Percentiles rank a stretch among this genome's conserved stretches.
These are phyloP conservation scores for Salvia splendens DNA, from an alignment of 257 asterid species.

Conservation along the genomic window DNA sequence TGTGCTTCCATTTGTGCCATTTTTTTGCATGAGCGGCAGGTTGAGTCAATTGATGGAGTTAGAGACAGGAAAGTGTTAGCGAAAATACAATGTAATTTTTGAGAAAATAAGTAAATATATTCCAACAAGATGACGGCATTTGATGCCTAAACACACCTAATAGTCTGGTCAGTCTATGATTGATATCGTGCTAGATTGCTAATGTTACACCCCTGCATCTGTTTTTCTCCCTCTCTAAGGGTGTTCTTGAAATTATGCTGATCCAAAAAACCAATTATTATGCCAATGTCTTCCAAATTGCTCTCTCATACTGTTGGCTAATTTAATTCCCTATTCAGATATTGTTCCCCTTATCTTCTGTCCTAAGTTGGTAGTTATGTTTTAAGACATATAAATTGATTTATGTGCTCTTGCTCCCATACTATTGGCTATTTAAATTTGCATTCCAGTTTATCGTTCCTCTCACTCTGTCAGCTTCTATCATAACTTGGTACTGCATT, in stretches of 20 bases:
- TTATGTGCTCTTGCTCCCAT: slow-evolving; percentile 1
- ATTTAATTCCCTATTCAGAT: neutral
- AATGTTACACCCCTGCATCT: too few species aligned
- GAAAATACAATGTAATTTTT: too few species aligned
- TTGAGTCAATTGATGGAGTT: too few species aligned
- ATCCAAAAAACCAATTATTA: neutral
- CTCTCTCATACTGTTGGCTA: neutral
- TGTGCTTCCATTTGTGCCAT: too few species aligned
- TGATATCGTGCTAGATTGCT: too few species aligned
- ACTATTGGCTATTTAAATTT: neutral
- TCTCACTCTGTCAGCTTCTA: neutral
- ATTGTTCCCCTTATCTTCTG: neutral
- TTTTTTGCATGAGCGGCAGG: too few species aligned
- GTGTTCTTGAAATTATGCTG: neutral
- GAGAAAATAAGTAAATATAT: too few species aligned
- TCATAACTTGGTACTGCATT: neutral
- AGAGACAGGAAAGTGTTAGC: too few species aligned
- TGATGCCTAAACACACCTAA: too few species aligned
- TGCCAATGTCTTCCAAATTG: neutral
- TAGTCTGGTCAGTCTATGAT: too few species aligned
- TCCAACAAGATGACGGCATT: too few species aligned
- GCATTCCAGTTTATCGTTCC: neutral
- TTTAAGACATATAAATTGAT: neutral
- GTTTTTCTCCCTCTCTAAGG: too few species aligned
- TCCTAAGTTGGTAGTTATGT: neutral